phyloP scores from a whole-genome alignment of 164 flowering plant species.

The Macadamia tetraphylla region DNA sequence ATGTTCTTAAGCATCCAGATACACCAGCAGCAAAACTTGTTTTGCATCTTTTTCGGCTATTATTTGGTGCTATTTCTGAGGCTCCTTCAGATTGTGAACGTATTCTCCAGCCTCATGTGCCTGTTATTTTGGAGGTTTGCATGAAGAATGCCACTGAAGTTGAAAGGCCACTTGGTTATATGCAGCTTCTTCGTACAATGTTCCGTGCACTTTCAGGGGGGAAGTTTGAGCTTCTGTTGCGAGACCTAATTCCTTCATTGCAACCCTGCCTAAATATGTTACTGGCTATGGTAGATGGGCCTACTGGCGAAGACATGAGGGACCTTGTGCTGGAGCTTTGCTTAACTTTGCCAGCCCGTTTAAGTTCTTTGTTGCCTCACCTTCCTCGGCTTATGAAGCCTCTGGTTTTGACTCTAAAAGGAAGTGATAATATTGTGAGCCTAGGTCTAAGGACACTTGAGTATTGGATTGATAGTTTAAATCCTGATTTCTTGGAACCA shows the following conservation, averaged over 20 bases:
- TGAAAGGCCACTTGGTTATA: constrained; percentile 87
- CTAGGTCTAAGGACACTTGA: constrained; percentile 90
- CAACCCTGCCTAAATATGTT: constrained; percentile 94
- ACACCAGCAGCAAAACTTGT: constrained; percentile 83
- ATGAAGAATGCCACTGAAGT: constrained; percentile 86
- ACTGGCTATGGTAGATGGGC: constrained; percentile 93
- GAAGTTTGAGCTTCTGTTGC: constrained; percentile 79
- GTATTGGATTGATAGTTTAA: constrained; percentile 96
- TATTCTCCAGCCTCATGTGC: constrained; percentile 90
- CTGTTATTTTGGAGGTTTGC: constrained; percentile 87
- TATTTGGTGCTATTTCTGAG: constrained; percentile 86
- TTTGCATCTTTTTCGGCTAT: constrained; percentile 80
- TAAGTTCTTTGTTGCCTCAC: constrained; percentile 86
- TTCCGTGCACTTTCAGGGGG: constrained; percentile 90
- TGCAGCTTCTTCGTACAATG: constrained; percentile 92
- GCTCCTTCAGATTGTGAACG: constrained; percentile 93
- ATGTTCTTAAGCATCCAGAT: constrained; percentile 79
- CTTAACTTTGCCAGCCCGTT: constrained; percentile 88
- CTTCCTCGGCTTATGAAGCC: constrained; percentile 98
- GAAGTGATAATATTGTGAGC: constrained; percentile 83
- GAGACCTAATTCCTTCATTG: constrained; percentile 71
- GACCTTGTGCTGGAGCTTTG: constrained; percentile 93
- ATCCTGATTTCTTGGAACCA: constrained; percentile 98
- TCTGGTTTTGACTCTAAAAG: constrained; percentile 81
- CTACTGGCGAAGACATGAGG: constrained; percentile 87